Percentiles rank a stretch among this genome's conserved stretches.
These are phyloP conservation scores for Talaromyces funiculosus DNA, from an alignment of 2,329 filamentous ascomycete species.

Conservation along the genomic window DNA sequence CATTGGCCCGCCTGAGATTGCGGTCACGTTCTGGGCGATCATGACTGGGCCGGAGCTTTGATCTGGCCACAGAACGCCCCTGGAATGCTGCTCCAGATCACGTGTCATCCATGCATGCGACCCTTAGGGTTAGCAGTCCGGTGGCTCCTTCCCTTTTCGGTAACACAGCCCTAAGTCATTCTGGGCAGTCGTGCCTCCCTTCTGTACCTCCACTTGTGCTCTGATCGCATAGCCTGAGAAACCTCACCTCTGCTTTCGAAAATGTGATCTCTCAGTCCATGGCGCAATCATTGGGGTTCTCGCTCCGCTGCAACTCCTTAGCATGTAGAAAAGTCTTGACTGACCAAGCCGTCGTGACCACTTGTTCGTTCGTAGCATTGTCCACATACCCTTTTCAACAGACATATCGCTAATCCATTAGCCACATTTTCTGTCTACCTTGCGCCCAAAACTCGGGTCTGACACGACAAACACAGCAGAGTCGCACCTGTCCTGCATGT, in stretches of 20 bases:
- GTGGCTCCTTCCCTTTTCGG: constrained; percentile 1
- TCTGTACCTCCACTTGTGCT: background rate
- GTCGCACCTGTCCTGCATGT: constrained; percentile 70
- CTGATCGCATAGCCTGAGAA: background rate
- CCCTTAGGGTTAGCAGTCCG: no score
- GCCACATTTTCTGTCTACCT: constrained; percentile 77
- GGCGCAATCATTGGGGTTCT: constrained; percentile 59
- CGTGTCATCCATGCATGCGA: background rate
- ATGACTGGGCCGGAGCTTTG: constrained; percentile 5
- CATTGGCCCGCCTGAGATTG: background rate
- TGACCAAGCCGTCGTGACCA: constrained; percentile 75
- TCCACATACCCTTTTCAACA: background rate
- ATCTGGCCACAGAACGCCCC: background rate
- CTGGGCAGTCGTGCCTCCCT: background rate
- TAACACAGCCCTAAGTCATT: background rate
- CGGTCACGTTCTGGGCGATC: constrained; percentile 8
- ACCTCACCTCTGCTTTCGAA: no score
- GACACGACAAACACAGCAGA: constrained; percentile 48
- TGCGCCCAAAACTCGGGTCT: constrained; percentile 65
- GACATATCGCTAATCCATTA: constrained; percentile 31
- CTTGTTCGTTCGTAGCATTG: constrained; percentile 62
- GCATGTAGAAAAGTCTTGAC: constrained; percentile 66
- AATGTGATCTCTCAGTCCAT: constrained; percentile 3
- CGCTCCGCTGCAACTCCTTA: constrained; percentile 71
- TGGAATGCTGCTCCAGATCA: background rate